These are phyloP conservation scores for Clavispora santaluciae DNA, from an alignment of 805 yeast species.

Conservation along the genomic window DNA sequence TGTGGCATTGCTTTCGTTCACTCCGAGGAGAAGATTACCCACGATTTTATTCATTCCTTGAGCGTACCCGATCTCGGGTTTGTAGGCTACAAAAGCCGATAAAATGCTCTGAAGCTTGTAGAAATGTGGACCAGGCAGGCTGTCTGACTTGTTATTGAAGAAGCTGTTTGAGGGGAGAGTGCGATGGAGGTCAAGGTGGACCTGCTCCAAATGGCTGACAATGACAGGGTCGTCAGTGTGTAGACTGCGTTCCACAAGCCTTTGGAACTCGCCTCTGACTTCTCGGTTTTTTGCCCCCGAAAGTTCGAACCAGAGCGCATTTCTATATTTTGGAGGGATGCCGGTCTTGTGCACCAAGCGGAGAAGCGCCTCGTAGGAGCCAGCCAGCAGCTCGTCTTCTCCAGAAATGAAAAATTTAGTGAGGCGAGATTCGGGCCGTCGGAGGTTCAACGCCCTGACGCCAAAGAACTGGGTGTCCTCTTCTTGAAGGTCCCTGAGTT, in stretches of 20 bases:
- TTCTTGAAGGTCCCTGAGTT: slow-evolving; percentile 10
- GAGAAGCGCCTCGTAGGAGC: slow-evolving; percentile 9
- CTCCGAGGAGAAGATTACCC: slow-evolving; percentile 44
- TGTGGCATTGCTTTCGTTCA: slow-evolving; percentile 12
- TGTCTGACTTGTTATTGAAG: slow-evolving; percentile 35
- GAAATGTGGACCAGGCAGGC: slow-evolving; percentile 51
- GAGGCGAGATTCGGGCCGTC: slow-evolving; percentile 12
- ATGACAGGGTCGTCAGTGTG: slow-evolving; percentile 3
- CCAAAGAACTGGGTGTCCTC: slow-evolving; percentile 29
- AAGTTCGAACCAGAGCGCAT: slow-evolving; percentile 50
- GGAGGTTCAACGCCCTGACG: slow-evolving; percentile 34
- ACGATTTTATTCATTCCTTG: slow-evolving; percentile 62
- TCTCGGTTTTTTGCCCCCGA: slow-evolving; percentile 42
- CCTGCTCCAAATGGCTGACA: slow-evolving; percentile 37
- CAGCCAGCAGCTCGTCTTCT: slow-evolving; percentile 13
- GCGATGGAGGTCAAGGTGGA: slow-evolving; percentile 49
- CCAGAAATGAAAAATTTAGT: slow-evolving; percentile 13
- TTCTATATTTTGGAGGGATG: slow-evolving; percentile 44
- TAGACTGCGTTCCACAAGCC: slow-evolving; percentile 16
- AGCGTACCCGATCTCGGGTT: slow-evolving; percentile 49
- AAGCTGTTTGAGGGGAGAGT: slow-evolving; percentile 52
- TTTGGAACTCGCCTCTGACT: slow-evolving; percentile 45
- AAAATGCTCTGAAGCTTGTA: slow-evolving; percentile 42
- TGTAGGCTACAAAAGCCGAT: slow-evolving; percentile 45
- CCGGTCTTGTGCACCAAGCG: slow-evolving; percentile 39